phyloP scores from a whole-genome alignment of 495 filamentous ascomycete genomes.

The Hypoxylon fuscum region DNA sequence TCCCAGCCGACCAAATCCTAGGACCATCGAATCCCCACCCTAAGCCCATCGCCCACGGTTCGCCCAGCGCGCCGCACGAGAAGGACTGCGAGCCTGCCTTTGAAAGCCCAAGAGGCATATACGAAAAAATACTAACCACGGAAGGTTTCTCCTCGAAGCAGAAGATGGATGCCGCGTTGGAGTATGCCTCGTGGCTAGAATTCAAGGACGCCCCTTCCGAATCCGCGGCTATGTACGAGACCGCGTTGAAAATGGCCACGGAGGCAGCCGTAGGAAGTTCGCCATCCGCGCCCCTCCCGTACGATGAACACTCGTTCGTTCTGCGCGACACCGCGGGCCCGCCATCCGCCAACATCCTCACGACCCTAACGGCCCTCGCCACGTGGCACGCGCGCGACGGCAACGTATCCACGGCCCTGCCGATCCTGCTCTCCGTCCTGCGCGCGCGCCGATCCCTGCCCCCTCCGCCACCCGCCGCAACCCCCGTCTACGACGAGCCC shows the following conservation, averaged over 20 bases:
- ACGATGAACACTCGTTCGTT: slow-evolving; percentile 69
- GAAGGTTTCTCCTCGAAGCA: slow-evolving; percentile 77
- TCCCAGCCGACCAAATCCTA: slow-evolving; percentile 73
- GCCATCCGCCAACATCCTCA: slow-evolving; percentile 76
- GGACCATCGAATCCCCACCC: slow-evolving; percentile 86
- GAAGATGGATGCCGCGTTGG: slow-evolving; percentile 78
- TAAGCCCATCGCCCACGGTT: slow-evolving; percentile 70
- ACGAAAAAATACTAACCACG: slow-evolving; percentile 80
- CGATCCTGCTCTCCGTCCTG: slow-evolving; percentile 87
- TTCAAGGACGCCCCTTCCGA: slow-evolving; percentile 72
- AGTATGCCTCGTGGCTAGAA: slow-evolving; percentile 83
- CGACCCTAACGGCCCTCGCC: slow-evolving; percentile 77
- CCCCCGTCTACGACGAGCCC: slow-evolving; percentile 8
- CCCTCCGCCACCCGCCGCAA: slow-evolving; percentile 16
- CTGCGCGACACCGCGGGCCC: slow-evolving; percentile 61
- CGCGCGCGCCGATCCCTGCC: slow-evolving; percentile 68
- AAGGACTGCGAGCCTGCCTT: slow-evolving; percentile 73
- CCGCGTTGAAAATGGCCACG: slow-evolving; percentile 75
- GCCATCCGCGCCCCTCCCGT: slow-evolving; percentile 51
- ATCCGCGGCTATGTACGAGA: slow-evolving; percentile 73
- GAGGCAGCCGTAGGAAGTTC: too few species aligned
- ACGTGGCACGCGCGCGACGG: slow-evolving; percentile 75
- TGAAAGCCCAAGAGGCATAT: slow-evolving; percentile 71
- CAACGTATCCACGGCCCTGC: slow-evolving; percentile 71
- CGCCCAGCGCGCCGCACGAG: slow-evolving; percentile 68